Evolutionary conservation across 2,329 filamentous ascomycete genomes (phyloP).

Genomic region (Thyridium curvatum): DNA sequence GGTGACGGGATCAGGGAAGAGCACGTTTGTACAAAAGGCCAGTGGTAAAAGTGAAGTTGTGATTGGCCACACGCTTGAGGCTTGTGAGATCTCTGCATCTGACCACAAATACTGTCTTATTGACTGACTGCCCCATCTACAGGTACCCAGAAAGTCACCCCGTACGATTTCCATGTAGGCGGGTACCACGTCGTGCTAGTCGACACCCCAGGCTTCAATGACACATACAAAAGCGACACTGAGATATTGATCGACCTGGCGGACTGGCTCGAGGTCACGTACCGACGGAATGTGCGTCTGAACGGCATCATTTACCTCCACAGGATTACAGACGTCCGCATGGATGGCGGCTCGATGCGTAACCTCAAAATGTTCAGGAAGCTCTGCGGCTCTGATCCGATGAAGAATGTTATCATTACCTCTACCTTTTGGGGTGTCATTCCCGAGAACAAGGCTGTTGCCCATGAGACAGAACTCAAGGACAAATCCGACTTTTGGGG

Average conservation of each 20-base stretch:
- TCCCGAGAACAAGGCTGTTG: background rate
- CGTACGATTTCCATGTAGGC: background rate
- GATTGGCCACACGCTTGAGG: background rate
- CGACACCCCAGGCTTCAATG: slow-evolving; percentile 2
- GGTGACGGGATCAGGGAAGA: background rate
- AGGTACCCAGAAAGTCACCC: too few relatives aligned
- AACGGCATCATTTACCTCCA: slow-evolving; percentile 1
- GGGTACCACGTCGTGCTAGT: background rate
- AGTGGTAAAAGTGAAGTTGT: background rate
- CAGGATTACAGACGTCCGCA: background rate
- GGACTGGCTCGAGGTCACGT: background rate
- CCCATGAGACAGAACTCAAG: background rate
- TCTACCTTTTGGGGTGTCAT: slow-evolving; percentile 2
- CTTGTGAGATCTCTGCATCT: too few relatives aligned
- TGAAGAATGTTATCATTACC: slow-evolving; percentile 1
- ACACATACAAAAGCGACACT: background rate
- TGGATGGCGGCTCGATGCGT: background rate
- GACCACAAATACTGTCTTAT: too few relatives aligned
- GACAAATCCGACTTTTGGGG: slow-evolving; percentile 1
- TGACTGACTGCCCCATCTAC: too few relatives aligned
- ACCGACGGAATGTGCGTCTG: background rate
- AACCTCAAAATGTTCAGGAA: slow-evolving; percentile 1
- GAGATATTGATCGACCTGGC: background rate
- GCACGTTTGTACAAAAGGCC: background rate
- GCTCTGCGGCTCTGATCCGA: background rate